Evolutionary conservation across 805 yeast species (phyloP).

Genomic region (Starmerella floris): DNA sequence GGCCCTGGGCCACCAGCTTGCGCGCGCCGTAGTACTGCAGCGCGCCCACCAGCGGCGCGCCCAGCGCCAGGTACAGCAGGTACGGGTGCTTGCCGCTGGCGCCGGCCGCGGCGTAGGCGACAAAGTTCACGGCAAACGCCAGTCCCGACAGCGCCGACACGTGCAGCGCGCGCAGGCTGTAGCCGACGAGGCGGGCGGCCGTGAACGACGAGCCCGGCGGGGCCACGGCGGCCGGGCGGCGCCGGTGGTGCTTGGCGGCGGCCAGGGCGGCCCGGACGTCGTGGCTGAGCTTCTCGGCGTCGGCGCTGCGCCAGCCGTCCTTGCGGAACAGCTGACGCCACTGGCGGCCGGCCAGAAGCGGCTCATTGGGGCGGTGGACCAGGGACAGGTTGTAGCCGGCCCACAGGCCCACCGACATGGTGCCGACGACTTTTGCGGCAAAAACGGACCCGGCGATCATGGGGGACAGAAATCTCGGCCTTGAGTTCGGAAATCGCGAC

Average conservation of each 20-base stretch:
- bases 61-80: slow-evolving; percentile 26
- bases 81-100: slow-evolving; percentile 27
- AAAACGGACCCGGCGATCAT: slow-evolving; percentile 18
- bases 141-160: slow-evolving; percentile 18
- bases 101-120: slow-evolving; percentile 22
- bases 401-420: slow-evolving; percentile 28
- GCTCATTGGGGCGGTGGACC: slow-evolving; percentile 9
- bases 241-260: not conserved
- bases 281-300: not conserved
- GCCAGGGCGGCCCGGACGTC: not conserved
- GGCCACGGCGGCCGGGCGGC: not conserved
- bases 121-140: slow-evolving; percentile 20
- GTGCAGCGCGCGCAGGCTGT: slow-evolving; percentile 3
- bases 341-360: not conserved
- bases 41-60: slow-evolving; percentile 24
- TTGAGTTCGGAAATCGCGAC: too few relatives aligned
- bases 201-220: not conserved
- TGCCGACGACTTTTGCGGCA: slow-evolving; percentile 27
- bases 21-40: slow-evolving; percentile 22
- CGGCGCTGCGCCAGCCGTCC: not conserved
- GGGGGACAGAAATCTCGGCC: too few relatives aligned
- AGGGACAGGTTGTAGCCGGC: slow-evolving; percentile 26
- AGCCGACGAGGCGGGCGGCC: not conserved
- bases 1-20: slow-evolving; percentile 16
- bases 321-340: not conserved